Percentiles rank a stretch among this genome's conserved stretches.
Conservation (phyloP, 1,139 yeast genomes). For the Pichia terricola region DNA sequence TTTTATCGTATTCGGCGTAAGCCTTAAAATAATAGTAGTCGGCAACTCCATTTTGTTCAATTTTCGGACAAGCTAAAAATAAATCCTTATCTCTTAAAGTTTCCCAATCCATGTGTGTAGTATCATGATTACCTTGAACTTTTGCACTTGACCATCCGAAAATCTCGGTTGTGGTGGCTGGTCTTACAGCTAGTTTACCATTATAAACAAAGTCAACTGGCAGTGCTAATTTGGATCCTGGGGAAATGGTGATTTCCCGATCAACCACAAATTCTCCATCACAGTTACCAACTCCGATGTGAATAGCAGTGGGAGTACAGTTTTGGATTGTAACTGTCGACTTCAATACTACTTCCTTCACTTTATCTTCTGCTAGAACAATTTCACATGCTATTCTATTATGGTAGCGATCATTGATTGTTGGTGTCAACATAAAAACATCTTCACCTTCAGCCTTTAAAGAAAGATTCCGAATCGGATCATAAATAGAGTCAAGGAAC, state of each 20-base stretch:
- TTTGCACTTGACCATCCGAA: slow-evolving; percentile 56
- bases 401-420: slow-evolving; percentile 40
- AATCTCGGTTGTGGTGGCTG: slow-evolving; percentile 38
- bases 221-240: slow-evolving; percentile 51
- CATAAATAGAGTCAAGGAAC: slow-evolving; percentile 46
- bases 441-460: slow-evolving; percentile 83
- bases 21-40: slow-evolving; percentile 57
- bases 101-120: slow-evolving; percentile 50
- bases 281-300: slow-evolving; percentile 30
- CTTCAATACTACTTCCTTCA: slow-evolving; percentile 64
- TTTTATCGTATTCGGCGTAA: slow-evolving; percentile 51
- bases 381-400: slow-evolving; percentile 70
- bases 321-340: slow-evolving; percentile 70
- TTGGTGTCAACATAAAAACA: slow-evolving; percentile 57
- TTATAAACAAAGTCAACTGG: slow-evolving; percentile 66
- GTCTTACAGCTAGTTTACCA: slow-evolving; percentile 51
- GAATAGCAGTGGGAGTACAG: slow-evolving; percentile 55
- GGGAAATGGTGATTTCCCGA: slow-evolving; percentile 32
- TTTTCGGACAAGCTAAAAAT: slow-evolving; percentile 51
- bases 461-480: slow-evolving; percentile 45
- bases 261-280: slow-evolving; percentile 23
- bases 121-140: slow-evolving; percentile 11
- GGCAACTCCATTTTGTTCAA: slow-evolving; percentile 26
- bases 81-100: slow-evolving; percentile 42
- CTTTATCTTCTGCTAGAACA: slow-evolving; percentile 59